Evolutionary conservation across 2,329 filamentous ascomycete genomes (phyloP).

Genomic region (Phyllachora maydis): DNA sequence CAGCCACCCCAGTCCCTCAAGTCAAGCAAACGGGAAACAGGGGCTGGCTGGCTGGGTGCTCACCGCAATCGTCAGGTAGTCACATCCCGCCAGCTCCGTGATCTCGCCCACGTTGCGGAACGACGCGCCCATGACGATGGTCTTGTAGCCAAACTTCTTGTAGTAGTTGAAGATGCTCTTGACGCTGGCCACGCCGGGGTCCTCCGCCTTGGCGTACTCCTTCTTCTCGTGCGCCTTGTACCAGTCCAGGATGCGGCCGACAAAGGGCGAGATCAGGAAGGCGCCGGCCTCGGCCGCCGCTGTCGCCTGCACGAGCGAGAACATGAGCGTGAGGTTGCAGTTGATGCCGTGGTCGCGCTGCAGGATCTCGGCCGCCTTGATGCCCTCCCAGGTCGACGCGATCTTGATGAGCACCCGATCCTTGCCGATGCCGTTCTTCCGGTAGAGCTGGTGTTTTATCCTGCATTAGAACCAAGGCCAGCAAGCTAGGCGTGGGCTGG

Average conservation of each 20-base stretch:
- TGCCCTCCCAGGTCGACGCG: constrained; percentile 97
- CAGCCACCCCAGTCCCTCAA: no score
- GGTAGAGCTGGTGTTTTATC: constrained; percentile 81
- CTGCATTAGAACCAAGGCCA: constrained; percentile 1
- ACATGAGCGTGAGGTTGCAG: constrained; percentile 98
- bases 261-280: constrained; percentile 98
- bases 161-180: constrained; percentile 98
- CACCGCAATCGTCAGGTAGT: constrained; percentile 96
- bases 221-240: constrained; percentile 94
- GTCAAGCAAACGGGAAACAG: no score
- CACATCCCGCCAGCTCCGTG: constrained; percentile 92
- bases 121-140: constrained; percentile 98
- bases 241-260: constrained; percentile 98
- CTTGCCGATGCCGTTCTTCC: constrained; percentile 77
- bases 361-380: constrained; percentile 94
- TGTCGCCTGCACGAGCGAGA: constrained; percentile 87
- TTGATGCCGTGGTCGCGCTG: constrained; percentile 93
- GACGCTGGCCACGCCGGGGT: constrained; percentile 91
- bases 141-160: constrained; percentile 99
- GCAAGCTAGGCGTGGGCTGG: constrained; percentile 1
- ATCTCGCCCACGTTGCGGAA: constrained; percentile 96
- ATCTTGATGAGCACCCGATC: constrained; percentile 96
- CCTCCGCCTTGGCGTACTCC: constrained; percentile 74
- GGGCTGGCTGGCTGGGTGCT: constrained; percentile 14
- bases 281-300: constrained; percentile 86